Conservation (phyloP, 306 rosid species). For the Hippophae gyantsensis region DNA sequence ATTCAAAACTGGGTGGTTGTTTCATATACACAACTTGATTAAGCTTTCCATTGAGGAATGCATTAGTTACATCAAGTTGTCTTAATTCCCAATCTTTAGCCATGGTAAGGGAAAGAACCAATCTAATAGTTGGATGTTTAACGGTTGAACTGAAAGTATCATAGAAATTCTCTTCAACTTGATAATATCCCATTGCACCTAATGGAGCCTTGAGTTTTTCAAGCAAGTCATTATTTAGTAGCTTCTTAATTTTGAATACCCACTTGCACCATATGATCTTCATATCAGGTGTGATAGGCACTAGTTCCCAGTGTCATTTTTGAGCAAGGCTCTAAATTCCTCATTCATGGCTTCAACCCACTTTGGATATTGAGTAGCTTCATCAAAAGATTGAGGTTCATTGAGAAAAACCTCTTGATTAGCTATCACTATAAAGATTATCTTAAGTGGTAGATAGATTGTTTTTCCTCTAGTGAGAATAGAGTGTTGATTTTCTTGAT, state of each 20-base stretch:
- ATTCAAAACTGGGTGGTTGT: background rate
- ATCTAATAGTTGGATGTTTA: background rate
- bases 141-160: background rate
- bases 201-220: background rate
- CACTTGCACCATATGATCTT: background rate
- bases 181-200: background rate
- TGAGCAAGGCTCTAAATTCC: too few relatives aligned
- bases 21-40: background rate
- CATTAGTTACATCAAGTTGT: background rate
- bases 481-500: too few relatives aligned
- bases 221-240: background rate
- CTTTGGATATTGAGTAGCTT: too few relatives aligned
- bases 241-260: background rate
- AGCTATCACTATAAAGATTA: too few relatives aligned
- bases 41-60: background rate
- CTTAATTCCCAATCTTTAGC: background rate
- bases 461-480: too few relatives aligned
- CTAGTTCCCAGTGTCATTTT: too few relatives aligned
- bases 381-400: too few relatives aligned
- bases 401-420: too few relatives aligned
- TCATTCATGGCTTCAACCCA: too few relatives aligned
- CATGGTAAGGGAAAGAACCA: background rate
- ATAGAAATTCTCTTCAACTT: background rate
- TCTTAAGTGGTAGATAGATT: too few relatives aligned
- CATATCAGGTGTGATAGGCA: background rate